These are phyloP conservation scores for Claviceps capensis DNA, from an alignment of 2,329 filamentous ascomycete genomes.

Conservation along the genomic window DNA sequence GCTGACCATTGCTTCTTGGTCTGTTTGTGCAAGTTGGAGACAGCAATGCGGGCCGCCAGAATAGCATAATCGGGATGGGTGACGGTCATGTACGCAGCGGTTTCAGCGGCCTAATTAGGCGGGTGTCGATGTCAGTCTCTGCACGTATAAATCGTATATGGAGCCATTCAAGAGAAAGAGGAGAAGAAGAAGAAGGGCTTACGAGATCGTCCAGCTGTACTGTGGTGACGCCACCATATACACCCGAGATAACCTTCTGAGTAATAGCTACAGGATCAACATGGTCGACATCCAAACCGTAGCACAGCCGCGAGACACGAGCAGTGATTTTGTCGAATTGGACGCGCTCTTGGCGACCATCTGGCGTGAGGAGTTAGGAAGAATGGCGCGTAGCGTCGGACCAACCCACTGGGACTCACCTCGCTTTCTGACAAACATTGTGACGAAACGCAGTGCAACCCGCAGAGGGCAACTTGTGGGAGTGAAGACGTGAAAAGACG, in stretches of 20 bases:
- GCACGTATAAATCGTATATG: neutral
- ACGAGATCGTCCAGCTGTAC: slow-evolving; percentile 94
- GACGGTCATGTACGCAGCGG: slow-evolving; percentile 98
- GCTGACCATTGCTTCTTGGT: slow-evolving; percentile 99
- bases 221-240: slow-evolving; percentile 96
- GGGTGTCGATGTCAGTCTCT: neutral
- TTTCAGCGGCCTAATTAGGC: slow-evolving; percentile 71
- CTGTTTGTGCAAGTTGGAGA: slow-evolving; percentile 99
- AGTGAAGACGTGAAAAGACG: neutral
- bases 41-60: slow-evolving; percentile 92
- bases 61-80: slow-evolving; percentile 99
- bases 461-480: slow-evolving; percentile 10
- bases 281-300: slow-evolving; percentile 86
- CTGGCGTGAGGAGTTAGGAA: slow-evolving; percentile 34
- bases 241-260: slow-evolving; percentile 97
- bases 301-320: slow-evolving; percentile 92
- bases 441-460: slow-evolving; percentile 15
- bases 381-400: neutral
- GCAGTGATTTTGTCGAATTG: slow-evolving; percentile 99
- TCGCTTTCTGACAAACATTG: slow-evolving; percentile 51
- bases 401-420: slow-evolving; percentile 28
- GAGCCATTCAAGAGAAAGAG: neutral
- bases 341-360: slow-evolving; percentile 98
- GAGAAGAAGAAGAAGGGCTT: slow-evolving; percentile 13
- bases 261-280: slow-evolving; percentile 97